phyloP scores from a whole-genome alignment of 1,284 basidiomycete genomes.

The Trametes polyzona region DNA sequence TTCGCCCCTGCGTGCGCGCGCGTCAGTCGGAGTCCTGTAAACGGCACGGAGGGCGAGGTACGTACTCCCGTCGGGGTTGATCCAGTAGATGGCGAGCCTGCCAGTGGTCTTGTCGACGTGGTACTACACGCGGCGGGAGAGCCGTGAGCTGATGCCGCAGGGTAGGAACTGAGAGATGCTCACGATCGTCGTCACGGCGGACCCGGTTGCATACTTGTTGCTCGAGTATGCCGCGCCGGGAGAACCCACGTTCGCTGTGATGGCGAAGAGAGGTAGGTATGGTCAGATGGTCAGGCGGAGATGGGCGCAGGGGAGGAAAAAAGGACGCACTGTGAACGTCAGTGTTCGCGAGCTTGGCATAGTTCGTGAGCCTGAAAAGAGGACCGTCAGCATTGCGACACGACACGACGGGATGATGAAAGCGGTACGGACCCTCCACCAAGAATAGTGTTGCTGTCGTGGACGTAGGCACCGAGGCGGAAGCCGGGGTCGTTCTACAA shows the following conservation, averaged over 20 bases:
- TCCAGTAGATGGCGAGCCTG: slow-evolving; percentile 20
- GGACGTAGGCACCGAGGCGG: background rate
- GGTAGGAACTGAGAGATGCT: background rate
- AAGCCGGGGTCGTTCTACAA: background rate
- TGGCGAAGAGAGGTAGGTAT: background rate
- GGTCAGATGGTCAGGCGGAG: background rate
- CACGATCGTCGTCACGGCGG: slow-evolving; percentile 19
- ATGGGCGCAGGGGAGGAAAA: background rate
- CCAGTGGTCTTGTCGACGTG: slow-evolving; percentile 15
- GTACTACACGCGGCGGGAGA: slow-evolving; percentile 5
- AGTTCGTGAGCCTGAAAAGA: too few species aligned
- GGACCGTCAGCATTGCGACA: too few species aligned
- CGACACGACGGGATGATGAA: too few species aligned
- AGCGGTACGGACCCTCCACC: too few species aligned
- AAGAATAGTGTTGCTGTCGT: background rate
- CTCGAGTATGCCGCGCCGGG: slow-evolving; percentile 1
- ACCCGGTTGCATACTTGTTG: slow-evolving; percentile 13
- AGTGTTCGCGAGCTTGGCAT: background rate
- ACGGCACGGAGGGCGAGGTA: background rate
- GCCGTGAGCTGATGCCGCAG: too few species aligned
- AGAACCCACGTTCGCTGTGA: slow-evolving; percentile 3
- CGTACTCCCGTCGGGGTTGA: slow-evolving; percentile 25
- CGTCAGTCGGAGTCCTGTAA: background rate
- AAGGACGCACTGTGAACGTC: background rate
- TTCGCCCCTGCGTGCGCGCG: background rate